Evolutionary conservation across 2,329 filamentous ascomycete species (phyloP).

Genomic region (Chrysosporium keratinophilum): DNA sequence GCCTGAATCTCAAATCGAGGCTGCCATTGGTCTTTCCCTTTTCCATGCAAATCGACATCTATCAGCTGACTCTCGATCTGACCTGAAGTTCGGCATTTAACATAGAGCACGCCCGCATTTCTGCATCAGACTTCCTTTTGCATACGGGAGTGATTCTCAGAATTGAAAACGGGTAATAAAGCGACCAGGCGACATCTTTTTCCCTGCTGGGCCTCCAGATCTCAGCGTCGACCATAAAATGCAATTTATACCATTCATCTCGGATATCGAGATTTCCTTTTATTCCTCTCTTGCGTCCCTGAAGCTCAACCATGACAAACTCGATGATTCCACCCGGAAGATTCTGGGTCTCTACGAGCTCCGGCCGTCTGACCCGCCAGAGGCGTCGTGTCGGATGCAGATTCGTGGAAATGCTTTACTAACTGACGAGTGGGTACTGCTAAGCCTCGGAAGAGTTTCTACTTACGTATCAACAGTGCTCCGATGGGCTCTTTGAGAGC

Average conservation of each 20-base stretch:
- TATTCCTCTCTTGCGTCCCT: conserved; percentile 83
- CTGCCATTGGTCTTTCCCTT: too few species aligned
- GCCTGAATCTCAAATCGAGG: too few species aligned
- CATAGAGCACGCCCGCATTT: too few species aligned
- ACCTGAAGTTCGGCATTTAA: too few species aligned
- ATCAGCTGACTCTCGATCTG: too few species aligned
- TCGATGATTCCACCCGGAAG: conserved; percentile 82
- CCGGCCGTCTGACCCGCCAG: conserved; percentile 57
- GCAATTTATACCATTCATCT: conserved; percentile 80
- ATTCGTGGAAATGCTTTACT: conserved; percentile 78
- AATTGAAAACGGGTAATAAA: background rate
- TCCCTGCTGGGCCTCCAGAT: background rate
- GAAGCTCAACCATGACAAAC: conserved; percentile 95
- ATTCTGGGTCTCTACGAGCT: conserved; percentile 85
- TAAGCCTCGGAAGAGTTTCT: background rate
- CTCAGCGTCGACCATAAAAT: conserved; percentile 29
- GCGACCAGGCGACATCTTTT: background rate
- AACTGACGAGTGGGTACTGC: conserved; percentile 58
- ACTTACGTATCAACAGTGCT: conserved; percentile 39
- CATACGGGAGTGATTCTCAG: too few species aligned
- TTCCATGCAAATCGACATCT: too few species aligned
- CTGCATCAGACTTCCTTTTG: too few species aligned
- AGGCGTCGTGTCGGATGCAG: conserved; percentile 77
- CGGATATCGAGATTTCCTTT: conserved; percentile 90
- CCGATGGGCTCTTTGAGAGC: conserved; percentile 66